These are phyloP conservation scores for Zangia roseola DNA, from an alignment of 768 basidiomycete species.

Conservation along the genomic window DNA sequence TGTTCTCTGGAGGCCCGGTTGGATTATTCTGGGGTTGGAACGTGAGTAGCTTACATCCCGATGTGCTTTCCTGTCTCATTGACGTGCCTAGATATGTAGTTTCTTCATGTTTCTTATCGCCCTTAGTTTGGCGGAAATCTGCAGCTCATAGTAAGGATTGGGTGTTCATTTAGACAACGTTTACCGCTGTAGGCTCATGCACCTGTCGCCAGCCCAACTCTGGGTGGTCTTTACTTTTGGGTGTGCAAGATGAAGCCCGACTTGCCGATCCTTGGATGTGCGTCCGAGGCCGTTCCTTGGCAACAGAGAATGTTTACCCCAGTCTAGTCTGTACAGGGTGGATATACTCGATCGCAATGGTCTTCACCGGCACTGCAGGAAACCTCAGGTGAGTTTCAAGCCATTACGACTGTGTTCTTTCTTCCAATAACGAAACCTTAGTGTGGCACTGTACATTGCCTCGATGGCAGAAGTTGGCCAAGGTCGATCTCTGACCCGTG, in stretches of 20 bases:
- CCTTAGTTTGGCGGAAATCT: slow-evolving; percentile 55
- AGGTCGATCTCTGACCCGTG: slow-evolving; percentile 41
- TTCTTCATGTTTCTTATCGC: slow-evolving; percentile 60
- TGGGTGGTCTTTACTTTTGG: slow-evolving; percentile 64
- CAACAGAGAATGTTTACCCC: not conserved
- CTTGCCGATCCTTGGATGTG: slow-evolving; percentile 51
- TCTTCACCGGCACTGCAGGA: slow-evolving; percentile 57
- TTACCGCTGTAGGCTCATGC: not conserved
- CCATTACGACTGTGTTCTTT: not conserved
- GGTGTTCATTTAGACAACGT: not conserved
- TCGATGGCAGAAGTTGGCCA: slow-evolving; percentile 51
- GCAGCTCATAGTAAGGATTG: slow-evolving; percentile 58
- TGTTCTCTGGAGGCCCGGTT: slow-evolving; percentile 57
- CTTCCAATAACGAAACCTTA: slow-evolving; percentile 13
- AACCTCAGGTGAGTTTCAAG: slow-evolving; percentile 43
- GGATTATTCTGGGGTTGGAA: slow-evolving; percentile 67
- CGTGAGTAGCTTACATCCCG: slow-evolving; percentile 31
- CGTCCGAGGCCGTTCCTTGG: slow-evolving; percentile 16
- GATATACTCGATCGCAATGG: slow-evolving; percentile 61
- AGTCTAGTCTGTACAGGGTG: slow-evolving; percentile 47
- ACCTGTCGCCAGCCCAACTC: slow-evolving; percentile 43
- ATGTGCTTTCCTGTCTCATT: not conserved
- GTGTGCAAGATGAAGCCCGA: slow-evolving; percentile 61
- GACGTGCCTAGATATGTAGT: slow-evolving; percentile 44
- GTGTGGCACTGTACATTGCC: slow-evolving; percentile 54